A percentile compares a stretch with the other conserved stretches of the same genome.
These are phyloP conservation scores for Oehlia diaphana DNA, from an alignment of 192 early-diverging fungal species.

Conservation along the genomic window DNA sequence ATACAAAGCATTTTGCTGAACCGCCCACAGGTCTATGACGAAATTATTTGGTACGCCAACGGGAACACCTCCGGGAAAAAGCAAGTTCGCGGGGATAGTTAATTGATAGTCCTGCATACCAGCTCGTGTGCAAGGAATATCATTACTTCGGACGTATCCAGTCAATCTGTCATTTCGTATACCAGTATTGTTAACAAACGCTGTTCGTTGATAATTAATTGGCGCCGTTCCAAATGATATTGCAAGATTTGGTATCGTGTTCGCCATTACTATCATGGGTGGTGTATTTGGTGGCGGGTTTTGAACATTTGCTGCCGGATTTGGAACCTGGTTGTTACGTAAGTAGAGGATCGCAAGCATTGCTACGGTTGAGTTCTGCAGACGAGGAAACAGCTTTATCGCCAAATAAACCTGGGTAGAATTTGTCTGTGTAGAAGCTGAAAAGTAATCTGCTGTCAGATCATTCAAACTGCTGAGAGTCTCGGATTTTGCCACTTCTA, in stretches of 20 bases:
- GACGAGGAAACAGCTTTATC: background rate
- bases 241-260: background rate
- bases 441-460: constrained; percentile 17
- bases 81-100: constrained; percentile 11
- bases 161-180: background rate
- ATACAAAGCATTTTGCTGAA: no score
- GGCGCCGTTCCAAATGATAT: constrained; percentile 27
- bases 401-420: constrained; percentile 4
- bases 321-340: background rate
- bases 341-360: background rate
- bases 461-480: background rate
- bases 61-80: background rate
- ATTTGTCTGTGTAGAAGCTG: background rate
- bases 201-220: background rate
- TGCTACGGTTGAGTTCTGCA: background rate
- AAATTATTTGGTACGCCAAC: no score
- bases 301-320: background rate
- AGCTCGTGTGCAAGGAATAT: background rate
- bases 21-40: no score
- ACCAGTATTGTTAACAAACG: background rate
- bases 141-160: background rate
- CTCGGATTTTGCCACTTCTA: constrained; percentile 21
- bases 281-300: background rate
- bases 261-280: background rate
- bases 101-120: background rate